Evolutionary conservation across 2,329 filamentous ascomycete genomes (phyloP).

Genomic region (Lecanosticta acicola): DNA sequence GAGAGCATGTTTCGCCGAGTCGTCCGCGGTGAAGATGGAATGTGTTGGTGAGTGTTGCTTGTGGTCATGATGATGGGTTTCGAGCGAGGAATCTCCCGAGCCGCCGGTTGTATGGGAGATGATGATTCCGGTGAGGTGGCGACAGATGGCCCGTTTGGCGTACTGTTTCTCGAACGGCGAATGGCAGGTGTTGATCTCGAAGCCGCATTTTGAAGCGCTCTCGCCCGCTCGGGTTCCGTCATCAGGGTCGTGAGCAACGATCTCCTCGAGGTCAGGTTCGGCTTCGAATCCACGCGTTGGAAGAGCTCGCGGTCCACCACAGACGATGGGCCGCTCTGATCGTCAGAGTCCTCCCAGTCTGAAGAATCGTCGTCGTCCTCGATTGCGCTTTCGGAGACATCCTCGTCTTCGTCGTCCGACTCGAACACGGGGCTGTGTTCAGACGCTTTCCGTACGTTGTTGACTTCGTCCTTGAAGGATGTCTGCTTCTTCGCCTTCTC

Average conservation of each 20-base stretch:
- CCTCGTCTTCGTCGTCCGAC: constrained; percentile 53
- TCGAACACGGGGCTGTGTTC: constrained; percentile 56
- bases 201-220: constrained; percentile 62
- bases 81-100: constrained; percentile 49
- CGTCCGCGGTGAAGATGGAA: constrained; percentile 72
- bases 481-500: constrained; percentile 63
- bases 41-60: constrained; percentile 57
- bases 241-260: constrained; percentile 89
- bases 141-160: constrained; percentile 61
- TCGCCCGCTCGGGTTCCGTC: constrained; percentile 68
- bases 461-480: constrained; percentile 73
- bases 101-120: constrained; percentile 26
- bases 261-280: constrained; percentile 75
- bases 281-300: constrained; percentile 82
- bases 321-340: constrained; percentile 73
- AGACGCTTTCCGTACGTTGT: constrained; percentile 55
- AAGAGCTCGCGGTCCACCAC: constrained; percentile 70
- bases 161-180: constrained; percentile 58
- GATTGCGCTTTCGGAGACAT: constrained; percentile 75
- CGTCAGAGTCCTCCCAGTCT: constrained; percentile 56
- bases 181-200: constrained; percentile 51
- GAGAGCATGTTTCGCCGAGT: constrained; percentile 93
- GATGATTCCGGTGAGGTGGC: constrained; percentile 52
- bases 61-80: constrained; percentile 76
- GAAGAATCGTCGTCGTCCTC: constrained; percentile 49